phyloP scores from a whole-genome alignment of 805 yeast species.

The Diddensiella santjacobensis region DNA sequence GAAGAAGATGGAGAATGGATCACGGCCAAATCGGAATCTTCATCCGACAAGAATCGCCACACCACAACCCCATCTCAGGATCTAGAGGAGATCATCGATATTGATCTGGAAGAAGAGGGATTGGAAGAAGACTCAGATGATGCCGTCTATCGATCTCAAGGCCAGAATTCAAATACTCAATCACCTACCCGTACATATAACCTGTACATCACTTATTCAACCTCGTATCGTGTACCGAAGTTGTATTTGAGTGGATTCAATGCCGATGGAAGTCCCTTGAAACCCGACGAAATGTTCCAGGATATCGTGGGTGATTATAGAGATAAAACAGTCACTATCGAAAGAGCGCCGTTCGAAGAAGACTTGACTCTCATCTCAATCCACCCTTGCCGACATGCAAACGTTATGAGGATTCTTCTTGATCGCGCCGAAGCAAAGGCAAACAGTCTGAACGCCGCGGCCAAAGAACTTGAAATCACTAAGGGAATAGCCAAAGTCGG shows the following conservation, averaged over 20 bases:
- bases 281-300: constrained; percentile 89
- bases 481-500: constrained; percentile 47
- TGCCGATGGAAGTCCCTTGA: constrained; percentile 76
- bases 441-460: constrained; percentile 27
- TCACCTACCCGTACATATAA: constrained; percentile 63
- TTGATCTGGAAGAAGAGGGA: constrained; percentile 22
- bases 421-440: constrained; percentile 52
- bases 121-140: constrained; percentile 16
- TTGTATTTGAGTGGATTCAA: constrained; percentile 86
- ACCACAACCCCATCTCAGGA: constrained; percentile 4
- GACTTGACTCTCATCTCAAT: constrained; percentile 77
- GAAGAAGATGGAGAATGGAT: constrained; percentile 39
- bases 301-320: constrained; percentile 89
- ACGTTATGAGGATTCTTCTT: constrained; percentile 87
- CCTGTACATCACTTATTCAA: constrained; percentile 85
- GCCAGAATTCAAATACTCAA: constrained; percentile 10
- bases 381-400: constrained; percentile 94
- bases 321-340: constrained; percentile 95
- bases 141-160: neutral
- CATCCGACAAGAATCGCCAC: too few species aligned
- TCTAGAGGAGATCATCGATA: constrained; percentile 24
- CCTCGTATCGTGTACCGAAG: constrained; percentile 94
- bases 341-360: constrained; percentile 78
- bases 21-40: constrained; percentile 27
- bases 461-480: constrained; percentile 20